Conservation (phyloP, 1,284 basidiomycete genomes). For the Xerocomus nothofagi region DNA sequence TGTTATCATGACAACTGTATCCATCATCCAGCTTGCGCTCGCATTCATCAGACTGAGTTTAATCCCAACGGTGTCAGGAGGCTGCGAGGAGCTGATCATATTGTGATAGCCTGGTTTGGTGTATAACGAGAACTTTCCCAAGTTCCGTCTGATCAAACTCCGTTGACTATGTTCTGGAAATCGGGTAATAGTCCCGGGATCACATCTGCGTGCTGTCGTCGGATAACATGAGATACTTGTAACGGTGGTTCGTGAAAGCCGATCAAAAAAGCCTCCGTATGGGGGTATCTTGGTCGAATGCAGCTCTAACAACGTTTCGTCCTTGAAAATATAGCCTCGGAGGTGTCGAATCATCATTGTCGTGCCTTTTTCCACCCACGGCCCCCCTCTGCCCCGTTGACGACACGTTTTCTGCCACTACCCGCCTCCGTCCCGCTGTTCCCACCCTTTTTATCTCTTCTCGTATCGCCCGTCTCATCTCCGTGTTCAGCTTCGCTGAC, state of each 20-base stretch:
- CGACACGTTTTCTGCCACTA: slow-evolving; percentile 19
- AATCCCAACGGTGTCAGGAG: background rate
- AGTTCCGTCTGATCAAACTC: slow-evolving; percentile 6
- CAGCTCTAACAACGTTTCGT: background rate
- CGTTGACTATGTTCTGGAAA: slow-evolving; percentile 5
- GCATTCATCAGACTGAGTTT: background rate
- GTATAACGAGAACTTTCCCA: background rate
- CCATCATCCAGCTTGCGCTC: background rate
- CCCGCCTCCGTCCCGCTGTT: background rate
- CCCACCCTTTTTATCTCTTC: background rate
- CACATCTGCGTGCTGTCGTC: background rate
- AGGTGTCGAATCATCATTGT: slow-evolving; percentile 4
- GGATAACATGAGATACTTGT: background rate
- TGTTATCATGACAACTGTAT: background rate
- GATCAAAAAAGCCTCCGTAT: background rate
- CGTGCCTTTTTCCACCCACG: slow-evolving; percentile 24
- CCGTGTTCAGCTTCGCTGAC: background rate
- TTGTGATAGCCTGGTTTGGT: background rate
- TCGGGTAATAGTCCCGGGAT: background rate
- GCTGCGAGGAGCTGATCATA: background rate
- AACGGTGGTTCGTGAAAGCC: background rate
- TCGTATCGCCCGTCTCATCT: slow-evolving; percentile 1
- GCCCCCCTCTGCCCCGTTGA: slow-evolving; percentile 1
- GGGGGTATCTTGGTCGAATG: background rate
- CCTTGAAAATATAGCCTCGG: background rate